A percentile compares a stretch with the other conserved stretches of the same genome.
These are phyloP conservation scores for Candida frijolesensis DNA, from an alignment of 1,139 yeast genomes.

Conservation along the genomic window DNA sequence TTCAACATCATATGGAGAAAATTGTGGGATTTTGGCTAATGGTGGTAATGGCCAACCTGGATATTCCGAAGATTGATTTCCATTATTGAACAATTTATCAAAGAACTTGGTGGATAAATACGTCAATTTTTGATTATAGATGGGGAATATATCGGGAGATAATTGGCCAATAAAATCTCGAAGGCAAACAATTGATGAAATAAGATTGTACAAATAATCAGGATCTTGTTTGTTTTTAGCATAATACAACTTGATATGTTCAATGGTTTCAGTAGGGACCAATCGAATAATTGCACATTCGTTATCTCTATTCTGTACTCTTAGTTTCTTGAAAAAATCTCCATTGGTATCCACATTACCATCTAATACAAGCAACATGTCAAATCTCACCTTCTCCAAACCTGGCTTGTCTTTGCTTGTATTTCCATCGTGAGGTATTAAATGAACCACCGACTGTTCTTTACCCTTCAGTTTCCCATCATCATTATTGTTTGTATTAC, in stretches of 20 bases:
- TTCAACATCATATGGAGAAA: conserved; percentile 74
- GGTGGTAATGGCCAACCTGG: conserved; percentile 82
- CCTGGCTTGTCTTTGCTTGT: conserved; percentile 30
- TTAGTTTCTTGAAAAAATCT: conserved; percentile 30
- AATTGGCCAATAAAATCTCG: conserved; percentile 83
- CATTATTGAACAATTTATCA: conserved; percentile 35
- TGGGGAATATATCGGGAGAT: conserved; percentile 79
- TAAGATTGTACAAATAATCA: conserved; percentile 61
- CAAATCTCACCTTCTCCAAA: conserved; percentile 44
- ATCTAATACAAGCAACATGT: conserved; percentile 71
- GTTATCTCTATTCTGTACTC: conserved; percentile 32
- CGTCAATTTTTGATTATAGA: conserved; percentile 66
- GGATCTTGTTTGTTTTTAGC: conserved; percentile 29
- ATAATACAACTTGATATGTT: conserved; percentile 60
- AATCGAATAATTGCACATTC: conserved; percentile 59
- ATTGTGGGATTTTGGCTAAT: conserved; percentile 62
- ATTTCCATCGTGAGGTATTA: conserved; percentile 47
- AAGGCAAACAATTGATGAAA: conserved; percentile 82
- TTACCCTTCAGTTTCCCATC: conserved; percentile 14
- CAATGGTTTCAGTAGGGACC: conserved; percentile 78
- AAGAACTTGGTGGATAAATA: conserved; percentile 65
- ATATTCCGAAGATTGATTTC: conserved; percentile 18
- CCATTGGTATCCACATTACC: conserved; percentile 55
- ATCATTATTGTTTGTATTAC: conserved; percentile 5
- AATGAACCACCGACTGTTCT: conserved; percentile 31